Evolutionary conservation across 2,329 filamentous ascomycete genomes (phyloP).

Genomic region (Orbilia brochopaga): DNA sequence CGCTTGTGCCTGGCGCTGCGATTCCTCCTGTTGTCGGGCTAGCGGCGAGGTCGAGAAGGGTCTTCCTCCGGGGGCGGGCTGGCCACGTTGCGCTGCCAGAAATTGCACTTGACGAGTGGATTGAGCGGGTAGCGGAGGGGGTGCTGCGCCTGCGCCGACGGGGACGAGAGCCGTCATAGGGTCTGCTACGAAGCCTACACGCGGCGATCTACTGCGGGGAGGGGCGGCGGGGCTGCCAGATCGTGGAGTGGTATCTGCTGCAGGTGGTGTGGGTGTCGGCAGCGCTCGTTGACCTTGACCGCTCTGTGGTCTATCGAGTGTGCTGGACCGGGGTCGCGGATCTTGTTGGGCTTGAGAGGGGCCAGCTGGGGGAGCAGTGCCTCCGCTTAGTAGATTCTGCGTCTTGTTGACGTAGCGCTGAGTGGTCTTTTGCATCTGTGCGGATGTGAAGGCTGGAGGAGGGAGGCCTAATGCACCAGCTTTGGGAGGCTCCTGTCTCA

Average conservation of each 20-base stretch:
- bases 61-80: conserved; percentile 5
- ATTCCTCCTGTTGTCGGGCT: conserved; percentile 23
- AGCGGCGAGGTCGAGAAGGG: conserved; percentile 25
- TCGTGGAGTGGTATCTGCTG: conserved; percentile 19
- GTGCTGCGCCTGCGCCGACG: conserved; percentile 13
- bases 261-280: conserved; percentile 19
- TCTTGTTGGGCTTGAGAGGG: conserved; percentile 56
- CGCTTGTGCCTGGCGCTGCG: conserved; percentile 23
- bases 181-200: conserved; percentile 19
- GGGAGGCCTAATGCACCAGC: conserved; percentile 73
- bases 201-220: conserved; percentile 14
- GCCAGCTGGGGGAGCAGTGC: conserved; percentile 61
- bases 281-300: conserved; percentile 39
- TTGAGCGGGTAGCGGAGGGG: conserved; percentile 33
- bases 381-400: conserved; percentile 71
- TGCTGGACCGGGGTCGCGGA: conserved; percentile 49
- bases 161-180: conserved; percentile 44
- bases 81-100: conserved; percentile 27
- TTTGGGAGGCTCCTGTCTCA: conserved; percentile 65
- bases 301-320: conserved; percentile 50
- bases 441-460: conserved; percentile 87
- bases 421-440: conserved; percentile 93
- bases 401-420: conserved; percentile 86
- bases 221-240: conserved; percentile 23
- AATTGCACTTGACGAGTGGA: conserved; percentile 42